A percentile compares a stretch with the other conserved stretches of the same genome.
These are phyloP conservation scores for Cadophora luteo-olivacea DNA, from an alignment of 2,329 filamentous ascomycete species.

Conservation along the genomic window DNA sequence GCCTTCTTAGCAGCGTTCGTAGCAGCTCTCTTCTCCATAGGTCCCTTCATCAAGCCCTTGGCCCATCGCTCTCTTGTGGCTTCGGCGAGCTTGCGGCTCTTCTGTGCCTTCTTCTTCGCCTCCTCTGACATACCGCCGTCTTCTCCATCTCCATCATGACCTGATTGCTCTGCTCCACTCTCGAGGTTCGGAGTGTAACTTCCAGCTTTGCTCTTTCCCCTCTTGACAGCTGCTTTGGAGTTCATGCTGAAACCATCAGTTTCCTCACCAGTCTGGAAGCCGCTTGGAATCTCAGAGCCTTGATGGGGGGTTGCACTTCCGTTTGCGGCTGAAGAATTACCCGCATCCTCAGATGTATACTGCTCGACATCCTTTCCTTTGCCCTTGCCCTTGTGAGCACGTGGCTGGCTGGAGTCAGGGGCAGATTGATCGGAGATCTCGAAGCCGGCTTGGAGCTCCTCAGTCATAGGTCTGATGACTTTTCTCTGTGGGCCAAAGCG, in stretches of 20 bases:
- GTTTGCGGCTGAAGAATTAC: background rate
- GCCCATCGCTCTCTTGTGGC: slow-evolving; percentile 55
- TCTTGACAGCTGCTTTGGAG: background rate
- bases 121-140: slow-evolving; percentile 15
- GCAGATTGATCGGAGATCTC: slow-evolving; percentile 11
- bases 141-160: slow-evolving; percentile 18
- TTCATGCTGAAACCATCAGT: slow-evolving; percentile 12
- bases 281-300: slow-evolving; percentile 14
- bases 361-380: slow-evolving; percentile 11
- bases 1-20: slow-evolving; percentile 66
- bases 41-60: slow-evolving; percentile 64
- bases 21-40: slow-evolving; percentile 66
- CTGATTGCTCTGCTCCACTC: slow-evolving; percentile 9
- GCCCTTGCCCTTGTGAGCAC: slow-evolving; percentile 2
- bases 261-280: slow-evolving; percentile 7
- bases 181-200: slow-evolving; percentile 18
- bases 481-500: slow-evolving; percentile 8
- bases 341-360: background rate
- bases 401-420: slow-evolving; percentile 20
- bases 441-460: background rate
- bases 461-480: background rate
- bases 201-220: slow-evolving; percentile 4
- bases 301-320: background rate
- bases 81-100: slow-evolving; percentile 28
- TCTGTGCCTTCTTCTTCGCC: slow-evolving; percentile 22